Evolutionary conservation across 805 yeast species (phyloP), one percentile per base, ranked within the genome.

Genomic region (Zygotorulaspora florentina): DNA sequence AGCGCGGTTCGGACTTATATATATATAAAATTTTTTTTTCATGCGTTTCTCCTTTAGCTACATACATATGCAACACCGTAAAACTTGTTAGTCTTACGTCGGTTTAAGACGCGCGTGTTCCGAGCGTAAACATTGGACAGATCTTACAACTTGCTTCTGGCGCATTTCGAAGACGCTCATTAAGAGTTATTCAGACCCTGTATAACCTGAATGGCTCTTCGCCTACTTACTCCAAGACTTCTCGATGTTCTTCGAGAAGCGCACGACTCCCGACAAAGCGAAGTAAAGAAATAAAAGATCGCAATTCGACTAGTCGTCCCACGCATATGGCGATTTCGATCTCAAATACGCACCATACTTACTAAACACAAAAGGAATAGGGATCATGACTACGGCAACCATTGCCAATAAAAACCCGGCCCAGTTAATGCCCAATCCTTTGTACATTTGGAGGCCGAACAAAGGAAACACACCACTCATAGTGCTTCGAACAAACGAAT

Each of bases 401-500:
- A 77, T 74, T 0, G 76, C 84, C 39, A 81, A 56, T 1, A 81
- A 54, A 13, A 76, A 67, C 8, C 75, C 66, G 2, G 85, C 85
- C 82, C 83, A 81, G 50, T 79, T 73, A 29, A 75, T 70, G 4
- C 82, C 81, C 58, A 80, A 59, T 12, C 69, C 65, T 50, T 72
- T 70, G 57, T 77, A 79, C 81, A 80, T 76, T 51, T 76, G 82
- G 31, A 71, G 56, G 1, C 81, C 80, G 58, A 80, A 80, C 25
- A 80, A 59, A 2, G 84, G 83, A 60, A 78, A 78, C 4, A 73
- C 68, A 3, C 80, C 85, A 40, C 78, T 76, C 75, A 78, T 71
- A 1, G 69, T 58, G 40, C 79, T 72, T 58, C 85, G 70, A 15
- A 78, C 67, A 45, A 78, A 69, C 1, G 82, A 68, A 51, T 76